A percentile compares a stretch with the other conserved stretches of the same genome.
phyloP scores from a whole-genome alignment of 202 grass and related monocot species.

The Panicum hallii region DNA sequence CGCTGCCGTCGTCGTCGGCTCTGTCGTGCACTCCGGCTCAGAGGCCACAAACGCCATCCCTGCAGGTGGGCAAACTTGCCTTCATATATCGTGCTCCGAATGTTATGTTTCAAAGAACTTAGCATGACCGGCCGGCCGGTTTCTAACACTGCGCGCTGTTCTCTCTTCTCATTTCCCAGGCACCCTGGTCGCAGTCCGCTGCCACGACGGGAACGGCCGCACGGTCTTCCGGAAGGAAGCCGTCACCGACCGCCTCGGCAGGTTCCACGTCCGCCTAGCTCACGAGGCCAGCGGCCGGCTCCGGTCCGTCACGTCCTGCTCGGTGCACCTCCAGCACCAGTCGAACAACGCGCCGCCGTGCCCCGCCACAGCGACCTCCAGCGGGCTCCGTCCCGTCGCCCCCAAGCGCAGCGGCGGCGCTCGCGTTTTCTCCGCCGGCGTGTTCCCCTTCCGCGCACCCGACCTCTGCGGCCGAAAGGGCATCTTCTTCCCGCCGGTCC shows the following conservation, averaged over 20 bases:
- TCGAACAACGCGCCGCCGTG: not conserved
- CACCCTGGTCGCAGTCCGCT: not conserved
- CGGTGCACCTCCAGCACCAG: not conserved
- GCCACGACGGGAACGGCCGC: slow-evolving; percentile 40
- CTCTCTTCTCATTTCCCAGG: not conserved
- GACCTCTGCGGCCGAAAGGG: slow-evolving; percentile 45
- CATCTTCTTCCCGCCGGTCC: slow-evolving; percentile 51
- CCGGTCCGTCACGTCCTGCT: slow-evolving; percentile 31
- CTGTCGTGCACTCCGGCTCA: slow-evolving; percentile 25
- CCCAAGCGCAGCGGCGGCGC: not conserved
- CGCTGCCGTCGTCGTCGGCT: slow-evolving; percentile 1
- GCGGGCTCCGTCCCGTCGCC: not conserved
- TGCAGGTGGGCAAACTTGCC: slow-evolving; percentile 5
- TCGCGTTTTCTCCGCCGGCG: slow-evolving; percentile 22
- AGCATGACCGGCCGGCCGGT: not conserved
- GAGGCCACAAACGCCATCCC: not conserved
- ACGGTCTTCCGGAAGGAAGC: not conserved
- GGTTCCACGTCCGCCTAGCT: slow-evolving; percentile 24
- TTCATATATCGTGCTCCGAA: not conserved
- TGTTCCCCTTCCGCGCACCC: slow-evolving; percentile 19
- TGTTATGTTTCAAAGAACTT: not conserved
- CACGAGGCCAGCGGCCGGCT: not conserved
- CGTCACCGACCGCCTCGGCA: slow-evolving; percentile 20
- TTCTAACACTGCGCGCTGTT: not conserved
- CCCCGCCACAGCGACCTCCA: not conserved